These are phyloP conservation scores for Mucor ambiguus DNA, from an alignment of 371 early-diverging fungal species.

Conservation along the genomic window DNA sequence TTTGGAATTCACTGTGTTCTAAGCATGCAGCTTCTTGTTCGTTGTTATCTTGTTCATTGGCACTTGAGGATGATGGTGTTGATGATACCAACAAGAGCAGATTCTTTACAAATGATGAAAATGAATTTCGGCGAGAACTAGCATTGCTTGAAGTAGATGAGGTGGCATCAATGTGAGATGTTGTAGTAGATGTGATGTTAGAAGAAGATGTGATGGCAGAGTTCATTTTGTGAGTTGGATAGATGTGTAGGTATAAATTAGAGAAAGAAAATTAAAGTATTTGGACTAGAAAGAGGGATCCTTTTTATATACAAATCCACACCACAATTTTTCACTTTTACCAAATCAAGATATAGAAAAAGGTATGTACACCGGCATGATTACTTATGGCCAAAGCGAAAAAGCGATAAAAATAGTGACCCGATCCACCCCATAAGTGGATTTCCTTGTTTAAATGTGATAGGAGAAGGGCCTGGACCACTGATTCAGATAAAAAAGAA, in stretches of 20 bases:
- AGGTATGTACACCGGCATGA: conserved; percentile 19
- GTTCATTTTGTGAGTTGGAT: not conserved
- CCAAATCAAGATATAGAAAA: not conserved
- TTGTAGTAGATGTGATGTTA: not conserved
- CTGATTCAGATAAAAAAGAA: not conserved
- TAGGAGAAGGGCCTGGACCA: conserved; percentile 14
- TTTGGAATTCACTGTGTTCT: conserved; percentile 26
- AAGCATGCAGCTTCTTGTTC: not conserved
- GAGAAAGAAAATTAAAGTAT: not conserved
- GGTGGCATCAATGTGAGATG: not conserved
- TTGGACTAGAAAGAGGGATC: not conserved
- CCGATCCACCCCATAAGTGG: conserved; percentile 17
- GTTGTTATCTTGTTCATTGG: conserved; percentile 1
- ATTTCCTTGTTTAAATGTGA: not conserved
- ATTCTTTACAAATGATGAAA: conserved; percentile 36
- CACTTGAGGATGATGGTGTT: conserved; percentile 4
- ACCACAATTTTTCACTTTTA: not conserved
- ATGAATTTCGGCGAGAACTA: conserved; percentile 25
- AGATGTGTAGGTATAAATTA: not conserved
- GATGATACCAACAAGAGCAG: conserved; percentile 32
- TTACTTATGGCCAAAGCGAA: conserved; percentile 17
- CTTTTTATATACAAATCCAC: not conserved
- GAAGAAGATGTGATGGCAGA: not conserved
- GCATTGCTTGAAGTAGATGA: not conserved
- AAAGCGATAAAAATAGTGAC: conserved; percentile 8